phyloP scores from a whole-genome alignment of 2,329 filamentous ascomycete species.

The Neoarthrinium moseri region DNA sequence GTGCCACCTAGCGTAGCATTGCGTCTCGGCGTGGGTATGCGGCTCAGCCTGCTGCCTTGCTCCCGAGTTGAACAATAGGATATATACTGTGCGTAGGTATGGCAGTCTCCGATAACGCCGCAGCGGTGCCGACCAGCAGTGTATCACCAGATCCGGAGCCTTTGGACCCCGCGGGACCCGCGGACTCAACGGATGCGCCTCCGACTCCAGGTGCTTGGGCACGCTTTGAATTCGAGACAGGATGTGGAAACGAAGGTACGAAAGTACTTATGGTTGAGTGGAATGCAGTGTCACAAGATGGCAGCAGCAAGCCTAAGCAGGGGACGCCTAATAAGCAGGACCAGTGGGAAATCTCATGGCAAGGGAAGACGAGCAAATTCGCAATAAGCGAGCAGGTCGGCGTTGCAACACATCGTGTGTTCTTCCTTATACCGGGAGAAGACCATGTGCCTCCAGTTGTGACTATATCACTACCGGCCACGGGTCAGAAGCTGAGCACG shows the following conservation, averaged over 20 bases:
- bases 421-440: constrained; percentile 77
- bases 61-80: neutral
- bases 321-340: constrained; percentile 13
- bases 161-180: neutral
- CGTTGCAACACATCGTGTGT: constrained; percentile 61
- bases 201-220: constrained; percentile 55
- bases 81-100: neutral
- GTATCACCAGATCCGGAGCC: neutral
- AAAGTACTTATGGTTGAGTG: constrained; percentile 95
- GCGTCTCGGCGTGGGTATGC: neutral
- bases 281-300: constrained; percentile 49
- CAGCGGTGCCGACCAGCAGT: neutral
- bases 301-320: neutral
- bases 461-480: constrained; percentile 52
- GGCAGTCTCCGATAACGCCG: neutral
- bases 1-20: neutral
- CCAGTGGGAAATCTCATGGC: constrained; percentile 78
- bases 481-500: constrained; percentile 48
- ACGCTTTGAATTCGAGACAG: constrained; percentile 83
- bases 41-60: too few relatives aligned
- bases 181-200: constrained; percentile 11
- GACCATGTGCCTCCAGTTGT: constrained; percentile 71
- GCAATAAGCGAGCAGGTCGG: constrained; percentile 57
- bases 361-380: constrained; percentile 73
- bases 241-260: constrained; percentile 76